Conservation (phyloP, 495 filamentous ascomycete species). For the Amniculicola lignicola region DNA sequence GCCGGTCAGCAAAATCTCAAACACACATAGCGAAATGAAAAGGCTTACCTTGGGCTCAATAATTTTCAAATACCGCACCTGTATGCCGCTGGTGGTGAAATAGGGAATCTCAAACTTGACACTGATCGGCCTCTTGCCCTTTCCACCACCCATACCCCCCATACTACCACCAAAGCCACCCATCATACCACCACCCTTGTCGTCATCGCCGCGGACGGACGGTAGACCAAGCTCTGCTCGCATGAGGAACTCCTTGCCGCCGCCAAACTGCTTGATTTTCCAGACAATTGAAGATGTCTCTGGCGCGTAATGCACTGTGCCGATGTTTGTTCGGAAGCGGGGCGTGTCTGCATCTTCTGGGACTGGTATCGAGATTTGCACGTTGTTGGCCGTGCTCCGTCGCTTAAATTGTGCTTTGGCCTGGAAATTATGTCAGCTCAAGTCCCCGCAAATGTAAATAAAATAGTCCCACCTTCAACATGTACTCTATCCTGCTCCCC, state of each 20-base stretch:
- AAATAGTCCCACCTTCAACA: slow-evolving; percentile 68
- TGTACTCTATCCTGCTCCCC: slow-evolving; percentile 93
- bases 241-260: slow-evolving; percentile 98
- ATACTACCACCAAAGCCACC: slow-evolving; percentile 95
- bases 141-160: slow-evolving; percentile 69
- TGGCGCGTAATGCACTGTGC: slow-evolving; percentile 95
- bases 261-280: slow-evolving; percentile 99
- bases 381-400: slow-evolving; percentile 95
- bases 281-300: slow-evolving; percentile 97
- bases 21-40: slow-evolving; percentile 6
- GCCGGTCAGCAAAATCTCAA: slow-evolving; percentile 32
- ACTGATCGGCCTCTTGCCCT: slow-evolving; percentile 92
- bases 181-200: slow-evolving; percentile 93
- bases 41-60: slow-evolving; percentile 92
- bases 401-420: slow-evolving; percentile 98
- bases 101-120: slow-evolving; percentile 99
- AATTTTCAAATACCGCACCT: slow-evolving; percentile 98
- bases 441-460: background rate
- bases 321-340: slow-evolving; percentile 95
- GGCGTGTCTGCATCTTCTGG: slow-evolving; percentile 97
- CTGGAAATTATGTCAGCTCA: slow-evolving; percentile 39
- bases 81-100: slow-evolving; percentile 97
- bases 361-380: slow-evolving; percentile 95
- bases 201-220: slow-evolving; percentile 93
- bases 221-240: slow-evolving; percentile 94